Evolutionary conservation across 2,329 filamentous ascomycete species (phyloP), one percentile per base, ranked within the genome.

Genomic region (Neonectria ditissima): DNA sequence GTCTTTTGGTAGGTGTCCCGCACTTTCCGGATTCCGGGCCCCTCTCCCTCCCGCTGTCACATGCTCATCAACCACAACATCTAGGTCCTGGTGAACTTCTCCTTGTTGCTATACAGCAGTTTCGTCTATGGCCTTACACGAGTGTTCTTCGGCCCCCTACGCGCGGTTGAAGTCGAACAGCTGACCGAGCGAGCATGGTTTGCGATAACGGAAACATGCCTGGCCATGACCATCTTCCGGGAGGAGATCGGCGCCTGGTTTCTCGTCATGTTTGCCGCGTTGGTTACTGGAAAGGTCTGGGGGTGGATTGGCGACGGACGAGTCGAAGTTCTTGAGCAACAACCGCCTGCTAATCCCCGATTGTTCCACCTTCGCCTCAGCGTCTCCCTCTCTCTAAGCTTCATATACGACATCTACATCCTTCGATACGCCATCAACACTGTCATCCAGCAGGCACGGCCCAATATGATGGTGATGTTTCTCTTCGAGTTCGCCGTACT

Each of bases 401-500:
- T 97, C 62, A 70, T 89, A 16, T 97, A 97, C 80, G 92, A 97
- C 75, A 77, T 89, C 24, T 91, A 86, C 76, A 89, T 99, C 80
- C 88, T 97, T 68, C 86, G 86, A 52, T 97, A 97, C 77, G 91
- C 92, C 62, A 85, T 97, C 65, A 87, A 89, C 28, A 93, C 91
- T 0, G 94, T 98, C 32, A 89, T 97, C 53, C 89, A 92, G 62
- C 90, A 97, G 76, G 93, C 95, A 2, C 87, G 92, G n/a, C 94
- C 95, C 0, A 96, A 97, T 63, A 98, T 99, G 92, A 99, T 98
- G 94, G 94, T 99, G 67, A 98, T 99, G 94, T 99, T 99, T 75
- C 89, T 97, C 6, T 99, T 99, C 73, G 96, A 99, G 78, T 98
- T 98, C 75, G 94, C 95, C 39, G 90, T 99, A 45, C 82, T 98